These are phyloP conservation scores for Suhomyces tanzawaensis DNA, from an alignment of 805 yeast species.

Conservation along the genomic window DNA sequence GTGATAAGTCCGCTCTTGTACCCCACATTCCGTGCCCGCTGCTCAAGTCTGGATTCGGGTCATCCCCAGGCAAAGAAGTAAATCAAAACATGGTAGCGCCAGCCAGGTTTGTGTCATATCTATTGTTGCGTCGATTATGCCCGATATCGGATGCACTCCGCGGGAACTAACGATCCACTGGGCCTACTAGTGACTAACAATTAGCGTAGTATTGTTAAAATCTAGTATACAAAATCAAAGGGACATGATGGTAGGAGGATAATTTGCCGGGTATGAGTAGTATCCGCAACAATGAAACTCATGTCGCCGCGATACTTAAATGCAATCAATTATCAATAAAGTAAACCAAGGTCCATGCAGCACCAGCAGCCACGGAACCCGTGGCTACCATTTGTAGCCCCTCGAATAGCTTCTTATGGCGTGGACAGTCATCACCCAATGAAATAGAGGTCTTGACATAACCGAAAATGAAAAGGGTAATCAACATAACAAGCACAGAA, in stretches of 20 bases:
- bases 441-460: conserved; percentile 80
- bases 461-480: conserved; percentile 87
- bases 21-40: too few relatives aligned
- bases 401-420: conserved; percentile 59
- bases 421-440: conserved; percentile 74
- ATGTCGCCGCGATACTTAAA: neutral
- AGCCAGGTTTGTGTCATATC: too few relatives aligned
- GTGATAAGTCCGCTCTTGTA: too few relatives aligned
- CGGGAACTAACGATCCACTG: too few relatives aligned
- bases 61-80: too few relatives aligned
- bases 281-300: neutral
- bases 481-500: conserved; percentile 76
- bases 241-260: neutral
- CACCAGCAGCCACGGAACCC: conserved; percentile 97
- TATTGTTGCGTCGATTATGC: too few relatives aligned
- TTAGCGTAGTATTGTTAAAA: conserved; percentile 1
- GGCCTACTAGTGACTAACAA: too few relatives aligned
- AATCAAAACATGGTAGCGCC: too few relatives aligned
- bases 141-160: too few relatives aligned
- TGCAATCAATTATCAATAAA: conserved; percentile 49
- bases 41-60: too few relatives aligned
- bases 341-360: conserved; percentile 91
- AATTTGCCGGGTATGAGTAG: neutral
- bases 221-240: neutral
- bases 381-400: conserved; percentile 91